Evolutionary conservation across 768 basidiomycete genomes (phyloP).

Genomic region (Lactarius indigo): DNA sequence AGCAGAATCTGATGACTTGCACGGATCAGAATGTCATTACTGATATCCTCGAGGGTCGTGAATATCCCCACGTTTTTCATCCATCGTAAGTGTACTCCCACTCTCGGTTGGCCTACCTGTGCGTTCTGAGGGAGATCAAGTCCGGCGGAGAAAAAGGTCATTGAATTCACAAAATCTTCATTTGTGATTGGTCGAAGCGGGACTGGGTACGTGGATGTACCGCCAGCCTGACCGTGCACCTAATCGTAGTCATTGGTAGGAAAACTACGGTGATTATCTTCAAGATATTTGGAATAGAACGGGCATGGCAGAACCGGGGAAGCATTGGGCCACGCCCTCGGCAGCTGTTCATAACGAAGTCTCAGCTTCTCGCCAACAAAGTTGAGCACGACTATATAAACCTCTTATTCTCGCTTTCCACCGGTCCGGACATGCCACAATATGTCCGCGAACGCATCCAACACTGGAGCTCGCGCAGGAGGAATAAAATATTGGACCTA

Average conservation of each 20-base stretch:
- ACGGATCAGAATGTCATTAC: conserved; percentile 4
- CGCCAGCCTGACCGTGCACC: background rate
- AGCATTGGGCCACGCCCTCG: conserved; percentile 45
- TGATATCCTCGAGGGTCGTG: conserved; percentile 20
- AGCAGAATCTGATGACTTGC: background rate
- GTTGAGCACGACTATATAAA: conserved; percentile 65
- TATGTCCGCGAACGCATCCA: conserved; percentile 36
- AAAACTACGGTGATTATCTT: conserved; percentile 77
- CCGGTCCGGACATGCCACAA: conserved; percentile 35
- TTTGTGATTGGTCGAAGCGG: conserved; percentile 51
- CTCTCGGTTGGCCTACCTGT: background rate
- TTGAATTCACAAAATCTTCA: conserved; percentile 19
- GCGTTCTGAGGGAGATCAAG: background rate
- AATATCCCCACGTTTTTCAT: conserved; percentile 21
- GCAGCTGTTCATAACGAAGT: conserved; percentile 73
- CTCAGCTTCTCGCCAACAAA: conserved; percentile 60
- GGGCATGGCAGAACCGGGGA: conserved; percentile 43
- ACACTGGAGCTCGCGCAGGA: conserved; percentile 19
- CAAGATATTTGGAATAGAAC: conserved; percentile 68
- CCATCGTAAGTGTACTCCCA: conserved; percentile 13
- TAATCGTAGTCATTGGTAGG: conserved; percentile 33
- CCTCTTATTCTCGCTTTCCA: conserved; percentile 44
- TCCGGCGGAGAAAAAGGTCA: conserved; percentile 16
- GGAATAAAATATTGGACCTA: conserved; percentile 34
- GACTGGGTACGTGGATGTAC: conserved; percentile 49